Percentiles rank a stretch among this genome's conserved stretches.
Evolutionary conservation across 2,329 filamentous ascomycete species (phyloP).

Genomic region (Claviceps cyperi): DNA sequence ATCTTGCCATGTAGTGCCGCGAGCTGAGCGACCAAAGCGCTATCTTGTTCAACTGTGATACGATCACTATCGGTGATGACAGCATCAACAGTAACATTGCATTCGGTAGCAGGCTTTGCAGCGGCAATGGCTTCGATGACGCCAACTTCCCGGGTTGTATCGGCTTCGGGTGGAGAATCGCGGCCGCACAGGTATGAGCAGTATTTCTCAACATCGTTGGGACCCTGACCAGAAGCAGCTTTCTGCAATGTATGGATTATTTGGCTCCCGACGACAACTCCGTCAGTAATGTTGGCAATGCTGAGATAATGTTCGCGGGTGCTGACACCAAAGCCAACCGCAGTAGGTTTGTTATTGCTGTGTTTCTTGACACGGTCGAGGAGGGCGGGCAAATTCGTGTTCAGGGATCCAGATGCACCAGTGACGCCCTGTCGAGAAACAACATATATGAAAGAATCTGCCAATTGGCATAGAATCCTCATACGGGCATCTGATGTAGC

Average conservation of each 20-base stretch:
- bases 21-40: conserved; percentile 64
- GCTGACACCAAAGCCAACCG: conserved; percentile 91
- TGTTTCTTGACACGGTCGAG: conserved; percentile 79
- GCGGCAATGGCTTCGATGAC: conserved; percentile 52
- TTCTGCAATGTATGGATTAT: conserved; percentile 64
- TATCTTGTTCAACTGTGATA: conserved; percentile 39
- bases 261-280: conserved; percentile 92
- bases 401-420: conserved; percentile 72
- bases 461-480: conserved; percentile 90
- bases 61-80: conserved; percentile 54
- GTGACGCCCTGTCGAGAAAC: conserved; percentile 96
- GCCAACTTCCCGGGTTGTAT: conserved; percentile 48
- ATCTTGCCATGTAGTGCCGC: conserved; percentile 69
- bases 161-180: conserved; percentile 19
- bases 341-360: conserved; percentile 78
- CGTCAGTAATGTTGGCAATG: conserved; percentile 72
- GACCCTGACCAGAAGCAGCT: conserved; percentile 18
- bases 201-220: conserved; percentile 71
- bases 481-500: conserved; percentile 85
- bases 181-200: conserved; percentile 54
- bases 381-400: conserved; percentile 66
- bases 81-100: conserved; percentile 38
- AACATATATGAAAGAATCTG: conserved; percentile 97
- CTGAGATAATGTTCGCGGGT: conserved; percentile 86
- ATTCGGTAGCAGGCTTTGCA: conserved; percentile 26